Conservation (phyloP, 73 alveolate genomes). For the Tetrahymena borealis region DNA sequence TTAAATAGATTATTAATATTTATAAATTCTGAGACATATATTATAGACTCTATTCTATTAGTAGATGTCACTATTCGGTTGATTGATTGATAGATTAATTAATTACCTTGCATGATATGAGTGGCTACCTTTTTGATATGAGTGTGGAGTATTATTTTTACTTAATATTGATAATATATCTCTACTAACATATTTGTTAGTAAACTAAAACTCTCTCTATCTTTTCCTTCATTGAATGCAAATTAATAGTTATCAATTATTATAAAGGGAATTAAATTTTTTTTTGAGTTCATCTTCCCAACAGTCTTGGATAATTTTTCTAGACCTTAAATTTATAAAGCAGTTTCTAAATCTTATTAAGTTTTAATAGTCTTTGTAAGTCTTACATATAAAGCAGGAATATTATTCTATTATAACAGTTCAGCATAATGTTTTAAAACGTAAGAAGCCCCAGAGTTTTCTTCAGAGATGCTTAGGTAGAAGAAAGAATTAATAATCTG, state of each 20-base stretch:
- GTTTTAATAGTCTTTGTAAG: neutral
- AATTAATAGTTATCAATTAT: neutral
- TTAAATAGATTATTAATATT: too few relatives aligned
- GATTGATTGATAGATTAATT: neutral
- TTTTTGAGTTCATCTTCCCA: neutral
- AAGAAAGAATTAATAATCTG: neutral
- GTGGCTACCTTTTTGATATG: neutral
- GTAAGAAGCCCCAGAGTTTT: neutral
- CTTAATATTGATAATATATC: neutral
- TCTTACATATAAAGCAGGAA: neutral
- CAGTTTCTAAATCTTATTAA: neutral
- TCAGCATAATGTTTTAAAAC: neutral
- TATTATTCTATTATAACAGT: neutral
- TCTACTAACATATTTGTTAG: neutral
- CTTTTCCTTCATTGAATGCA: neutral
- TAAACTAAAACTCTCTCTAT: neutral
- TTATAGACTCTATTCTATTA: too few relatives aligned
- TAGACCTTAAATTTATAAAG: neutral
- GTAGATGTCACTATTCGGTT: too few relatives aligned
- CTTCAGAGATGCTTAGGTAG: neutral
- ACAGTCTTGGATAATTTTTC: neutral
- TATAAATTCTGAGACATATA: too few relatives aligned
- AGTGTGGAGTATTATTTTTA: neutral
- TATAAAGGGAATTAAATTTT: neutral
- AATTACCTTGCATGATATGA: neutral